Percentiles rank a stretch among this genome's conserved stretches.
Evolutionary conservation across 371 early-diverging fungal genomes (phyloP).

Genomic region (Sporodiniella umbellata): DNA sequence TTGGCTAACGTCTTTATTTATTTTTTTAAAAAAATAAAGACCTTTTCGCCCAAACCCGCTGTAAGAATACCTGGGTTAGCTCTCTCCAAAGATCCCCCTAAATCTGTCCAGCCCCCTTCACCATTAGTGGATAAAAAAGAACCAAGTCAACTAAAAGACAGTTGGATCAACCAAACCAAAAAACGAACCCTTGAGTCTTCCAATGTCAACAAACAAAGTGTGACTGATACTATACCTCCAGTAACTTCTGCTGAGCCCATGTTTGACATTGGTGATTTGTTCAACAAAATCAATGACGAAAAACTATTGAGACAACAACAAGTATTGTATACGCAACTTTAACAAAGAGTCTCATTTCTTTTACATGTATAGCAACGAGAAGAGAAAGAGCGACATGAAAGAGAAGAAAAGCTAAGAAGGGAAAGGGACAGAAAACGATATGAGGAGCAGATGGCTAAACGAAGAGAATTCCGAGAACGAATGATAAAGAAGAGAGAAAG

Average conservation of each 20-base stretch:
- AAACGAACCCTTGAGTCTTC: constrained; percentile 10
- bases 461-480: constrained; percentile 16
- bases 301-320: constrained; percentile 27
- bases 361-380: constrained; percentile 14
- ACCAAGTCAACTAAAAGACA: constrained; percentile 22
- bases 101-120: background rate
- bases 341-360: background rate
- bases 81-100: constrained; percentile 8
- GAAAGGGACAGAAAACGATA: constrained; percentile 13
- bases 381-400: constrained; percentile 16
- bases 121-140: constrained; percentile 16
- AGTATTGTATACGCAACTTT: constrained; percentile 21
- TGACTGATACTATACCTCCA: background rate
- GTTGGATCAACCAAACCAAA: constrained; percentile 29
- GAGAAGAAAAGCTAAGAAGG: constrained; percentile 13
- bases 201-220: background rate
- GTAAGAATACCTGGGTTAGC: constrained; percentile 5
- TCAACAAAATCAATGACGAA: constrained; percentile 28
- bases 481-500: constrained; percentile 1
- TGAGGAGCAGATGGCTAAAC: constrained; percentile 12
- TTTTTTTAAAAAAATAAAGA: background rate
- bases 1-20: no score
- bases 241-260: background rate
- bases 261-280: constrained; percentile 27
- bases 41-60: background rate